These are phyloP conservation scores for Begonia peltatifolia DNA, from an alignment of 306 rosid species.

Conservation along the genomic window DNA sequence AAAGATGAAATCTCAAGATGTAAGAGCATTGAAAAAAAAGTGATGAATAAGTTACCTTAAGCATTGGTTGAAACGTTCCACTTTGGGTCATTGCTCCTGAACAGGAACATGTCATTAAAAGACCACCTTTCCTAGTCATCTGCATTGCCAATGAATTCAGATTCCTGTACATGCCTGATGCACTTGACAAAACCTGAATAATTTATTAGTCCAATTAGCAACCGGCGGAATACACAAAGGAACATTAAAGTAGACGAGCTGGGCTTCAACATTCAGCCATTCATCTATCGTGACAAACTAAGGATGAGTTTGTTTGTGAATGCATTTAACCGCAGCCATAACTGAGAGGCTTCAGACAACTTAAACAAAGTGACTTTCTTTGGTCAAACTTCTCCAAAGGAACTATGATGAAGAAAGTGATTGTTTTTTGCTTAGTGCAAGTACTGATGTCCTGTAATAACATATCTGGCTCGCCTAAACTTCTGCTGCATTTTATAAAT, in stretches of 20 bases:
- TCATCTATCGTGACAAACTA: no score
- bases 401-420: no score
- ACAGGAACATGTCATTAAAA: slow-evolving; percentile 91
- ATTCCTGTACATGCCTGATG: slow-evolving; percentile 82
- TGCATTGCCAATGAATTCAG: slow-evolving; percentile 80
- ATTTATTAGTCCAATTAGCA: slow-evolving; percentile 2
- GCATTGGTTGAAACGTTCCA: slow-evolving; percentile 57
- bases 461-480: no score
- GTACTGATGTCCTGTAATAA: no score
- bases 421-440: no score
- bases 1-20: neutral
- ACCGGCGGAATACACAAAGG: slow-evolving; percentile 5
- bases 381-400: no score
- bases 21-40: neutral
- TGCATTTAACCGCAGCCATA: no score
- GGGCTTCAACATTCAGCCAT: no score
- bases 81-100: slow-evolving; percentile 90
- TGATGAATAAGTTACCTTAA: slow-evolving; percentile 38
- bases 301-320: no score
- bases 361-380: no score
- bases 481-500: neutral
- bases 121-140: slow-evolving; percentile 75
- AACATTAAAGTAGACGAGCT: slow-evolving; percentile 1
- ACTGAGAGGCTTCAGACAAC: no score
- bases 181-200: slow-evolving; percentile 58